phyloP scores from a whole-genome alignment of 257 asterid genomes.

The Primulina huaijiensis region DNA sequence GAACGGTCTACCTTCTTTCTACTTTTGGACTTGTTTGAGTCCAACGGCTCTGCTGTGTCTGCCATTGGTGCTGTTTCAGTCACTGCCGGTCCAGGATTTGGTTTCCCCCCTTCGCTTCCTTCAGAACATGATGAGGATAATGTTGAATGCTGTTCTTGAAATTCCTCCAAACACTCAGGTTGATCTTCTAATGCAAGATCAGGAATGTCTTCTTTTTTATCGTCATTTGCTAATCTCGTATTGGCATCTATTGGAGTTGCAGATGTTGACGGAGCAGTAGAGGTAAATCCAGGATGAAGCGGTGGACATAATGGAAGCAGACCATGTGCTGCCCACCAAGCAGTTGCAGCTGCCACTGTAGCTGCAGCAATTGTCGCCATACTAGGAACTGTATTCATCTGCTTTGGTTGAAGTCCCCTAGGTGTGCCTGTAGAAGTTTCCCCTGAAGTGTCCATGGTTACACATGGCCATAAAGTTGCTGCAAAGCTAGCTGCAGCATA shows the following conservation, averaged over 20 bases:
- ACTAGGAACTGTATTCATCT: slow-evolving; percentile 52
- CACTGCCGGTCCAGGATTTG: slow-evolving; percentile 33
- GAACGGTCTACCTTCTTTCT: slow-evolving; percentile 85
- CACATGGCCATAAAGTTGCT: slow-evolving; percentile 67
- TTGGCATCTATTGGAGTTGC: slow-evolving; percentile 41
- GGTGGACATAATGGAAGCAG: slow-evolving; percentile 86
- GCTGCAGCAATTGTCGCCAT: slow-evolving; percentile 86
- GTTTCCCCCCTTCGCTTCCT: slow-evolving; percentile 51
- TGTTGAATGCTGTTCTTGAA: slow-evolving; percentile 47
- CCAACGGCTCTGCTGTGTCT: slow-evolving; percentile 36
- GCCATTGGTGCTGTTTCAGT: slow-evolving; percentile 39
- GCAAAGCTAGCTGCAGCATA: slow-evolving; percentile 94
- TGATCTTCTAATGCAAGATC: slow-evolving; percentile 42
- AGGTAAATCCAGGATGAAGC: slow-evolving; percentile 56
- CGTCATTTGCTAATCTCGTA: slow-evolving; percentile 38
- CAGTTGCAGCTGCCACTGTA: slow-evolving; percentile 93
- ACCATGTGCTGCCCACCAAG: slow-evolving; percentile 99
- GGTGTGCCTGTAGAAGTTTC: slow-evolving; percentile 34
- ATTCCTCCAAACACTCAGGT: slow-evolving; percentile 48
- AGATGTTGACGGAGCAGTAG: slow-evolving; percentile 50
- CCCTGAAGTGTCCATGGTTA: slow-evolving; percentile 43
- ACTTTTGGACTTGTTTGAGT: slow-evolving; percentile 50
- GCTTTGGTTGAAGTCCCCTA: slow-evolving; percentile 42
- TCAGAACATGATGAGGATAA: slow-evolving; percentile 62
- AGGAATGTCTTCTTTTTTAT: slow-evolving; percentile 41